Percentiles rank a stretch among this genome's conserved stretches.
Conservation (phyloP, 352 stramenopile genomes). For the Poterioochromonas sp. region DNA sequence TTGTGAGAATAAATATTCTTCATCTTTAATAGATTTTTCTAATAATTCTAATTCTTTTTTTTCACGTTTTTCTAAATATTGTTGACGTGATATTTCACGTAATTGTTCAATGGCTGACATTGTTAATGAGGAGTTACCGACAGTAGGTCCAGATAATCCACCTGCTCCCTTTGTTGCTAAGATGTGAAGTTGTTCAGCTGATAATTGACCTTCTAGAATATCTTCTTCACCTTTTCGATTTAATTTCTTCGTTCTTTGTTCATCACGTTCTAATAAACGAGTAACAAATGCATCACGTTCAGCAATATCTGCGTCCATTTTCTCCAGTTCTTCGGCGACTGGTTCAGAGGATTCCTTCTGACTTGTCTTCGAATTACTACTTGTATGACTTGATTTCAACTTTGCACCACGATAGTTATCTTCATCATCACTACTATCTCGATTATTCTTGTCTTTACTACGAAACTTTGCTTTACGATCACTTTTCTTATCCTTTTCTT, state of each 20-base stretch:
- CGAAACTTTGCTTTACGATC: slow-evolving; percentile 2
- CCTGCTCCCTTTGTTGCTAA: slow-evolving; percentile 57
- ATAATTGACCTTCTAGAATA: slow-evolving; percentile 45
- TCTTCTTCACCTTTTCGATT: slow-evolving; percentile 50
- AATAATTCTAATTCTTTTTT: slow-evolving; percentile 91
- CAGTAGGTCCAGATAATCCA: slow-evolving; percentile 34
- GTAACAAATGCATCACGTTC: slow-evolving; percentile 48
- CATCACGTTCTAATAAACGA: slow-evolving; percentile 47
- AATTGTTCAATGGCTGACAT: slow-evolving; percentile 56
- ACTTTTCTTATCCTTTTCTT: slow-evolving; percentile 30
- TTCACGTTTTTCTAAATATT: slow-evolving; percentile 94
- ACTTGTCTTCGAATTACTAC: slow-evolving; percentile 45
- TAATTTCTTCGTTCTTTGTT: slow-evolving; percentile 47
- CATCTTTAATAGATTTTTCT: slow-evolving; percentile 65
- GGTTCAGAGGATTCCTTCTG: slow-evolving; percentile 13
- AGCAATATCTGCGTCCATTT: slow-evolving; percentile 42
- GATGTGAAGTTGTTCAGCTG: slow-evolving; percentile 63
- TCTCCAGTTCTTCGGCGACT: slow-evolving; percentile 34
- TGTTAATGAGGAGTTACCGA: too few relatives aligned
- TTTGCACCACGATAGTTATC: not conserved
- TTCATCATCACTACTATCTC: not conserved
- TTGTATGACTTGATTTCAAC: slow-evolving; percentile 41
- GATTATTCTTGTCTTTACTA: not conserved
- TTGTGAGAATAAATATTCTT: slow-evolving; percentile 62
- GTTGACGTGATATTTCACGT: slow-evolving; percentile 78